Evolutionary conservation across 148 eudicot species (phyloP), one percentile per base, ranked within the genome.

Genomic region (Camellia lanceoleosa): DNA sequence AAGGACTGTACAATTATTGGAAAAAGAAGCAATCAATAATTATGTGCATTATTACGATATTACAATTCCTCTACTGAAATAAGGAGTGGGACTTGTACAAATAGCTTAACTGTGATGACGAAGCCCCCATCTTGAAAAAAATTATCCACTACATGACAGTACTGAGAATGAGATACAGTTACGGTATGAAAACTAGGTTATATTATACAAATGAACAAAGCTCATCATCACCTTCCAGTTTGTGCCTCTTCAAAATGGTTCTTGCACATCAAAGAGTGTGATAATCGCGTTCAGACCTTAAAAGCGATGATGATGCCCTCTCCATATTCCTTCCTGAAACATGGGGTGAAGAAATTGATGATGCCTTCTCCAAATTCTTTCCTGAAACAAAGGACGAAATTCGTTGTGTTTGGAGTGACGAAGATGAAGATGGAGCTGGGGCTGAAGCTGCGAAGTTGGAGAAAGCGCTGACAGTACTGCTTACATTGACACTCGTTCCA

Each of bases 321-420:
- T 90, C 92, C 56, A 87, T 84, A 52, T 87, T 77, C 54, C 78
- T 87, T 10, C 87, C 85, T 0, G 89, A 85, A 74, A 72, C 77
- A 7, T 75, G 89, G 14, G 77, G 41, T 38, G 89, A 87, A 0
- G 88, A 83, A 5, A 85, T 79, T 1, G 88, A 68, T 18, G 88
- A 85, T 8, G 80, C 38, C 38, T 30, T 30, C 38, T 30, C 38
- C 38, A 30, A 30, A 1, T 30, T 30, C 38, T 76, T 87, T 10
- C 87, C 85, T 0, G 89, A 85, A 74, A 75, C 77, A 7, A 78
- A 81, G 7, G 88, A 81, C 30, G 84, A 80, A 43, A 69, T 63
- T 56, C 85, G 83, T 62, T 76, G 73, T 13, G 68, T 81, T 74
- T 75, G 89, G 14, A 79, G 41, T 38, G 89, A 87, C 1, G 88